Evolutionary conservation across 371 early-diverging fungal species (phyloP).

Genomic region (Amoeboaphelidium occidentale): DNA sequence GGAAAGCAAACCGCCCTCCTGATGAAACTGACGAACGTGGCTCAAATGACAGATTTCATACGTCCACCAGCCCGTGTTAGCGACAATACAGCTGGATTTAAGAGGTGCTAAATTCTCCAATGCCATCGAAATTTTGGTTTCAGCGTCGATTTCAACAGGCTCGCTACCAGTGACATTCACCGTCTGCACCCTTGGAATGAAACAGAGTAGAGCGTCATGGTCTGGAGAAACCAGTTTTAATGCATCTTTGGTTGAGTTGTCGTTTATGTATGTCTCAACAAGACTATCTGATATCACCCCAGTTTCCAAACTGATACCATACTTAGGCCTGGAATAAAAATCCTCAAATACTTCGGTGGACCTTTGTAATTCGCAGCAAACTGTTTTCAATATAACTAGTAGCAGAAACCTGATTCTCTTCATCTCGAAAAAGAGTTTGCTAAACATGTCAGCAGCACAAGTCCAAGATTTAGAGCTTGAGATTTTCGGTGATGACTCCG

Average conservation of each 20-base stretch:
- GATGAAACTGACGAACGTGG: neutral
- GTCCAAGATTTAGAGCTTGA: neutral
- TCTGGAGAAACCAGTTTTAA: neutral
- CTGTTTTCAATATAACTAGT: neutral
- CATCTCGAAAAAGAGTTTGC: neutral
- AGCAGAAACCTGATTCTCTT: neutral
- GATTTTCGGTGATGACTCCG: neutral
- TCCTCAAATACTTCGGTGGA: neutral
- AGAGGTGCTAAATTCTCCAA: neutral
- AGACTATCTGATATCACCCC: neutral
- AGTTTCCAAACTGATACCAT: neutral
- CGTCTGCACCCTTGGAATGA: neutral
- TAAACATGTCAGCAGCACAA: neutral
- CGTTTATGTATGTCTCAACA: neutral
- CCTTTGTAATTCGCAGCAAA: neutral
- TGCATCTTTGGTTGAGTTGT: neutral
- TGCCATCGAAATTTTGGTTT: neutral
- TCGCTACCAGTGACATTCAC: neutral
- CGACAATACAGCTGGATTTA: neutral
- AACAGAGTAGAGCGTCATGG: neutral
- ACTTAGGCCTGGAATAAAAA: neutral
- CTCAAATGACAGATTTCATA: neutral
- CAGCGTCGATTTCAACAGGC: neutral
- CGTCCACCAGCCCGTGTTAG: neutral
- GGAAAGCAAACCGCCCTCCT: neutral